Evolutionary conservation across 345 rosid species (phyloP), one percentile per base, ranked within the genome.

Genomic region (Bruguiera parviflora): DNA sequence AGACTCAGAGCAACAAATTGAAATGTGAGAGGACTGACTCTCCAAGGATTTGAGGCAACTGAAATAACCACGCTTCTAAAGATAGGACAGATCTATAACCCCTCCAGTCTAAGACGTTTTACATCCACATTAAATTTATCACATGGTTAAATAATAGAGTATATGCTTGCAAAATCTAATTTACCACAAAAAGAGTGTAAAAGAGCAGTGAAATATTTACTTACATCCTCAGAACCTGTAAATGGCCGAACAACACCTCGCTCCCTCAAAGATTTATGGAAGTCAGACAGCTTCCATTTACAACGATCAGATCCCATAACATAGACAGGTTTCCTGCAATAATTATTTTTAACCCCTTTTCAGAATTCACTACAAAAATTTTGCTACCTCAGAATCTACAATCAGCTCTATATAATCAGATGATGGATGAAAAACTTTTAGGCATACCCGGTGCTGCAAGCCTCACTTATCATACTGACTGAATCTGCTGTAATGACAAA

Each of bases 401-500:
- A 31, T 31, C 53, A 19, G 37, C 57, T 73, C 33, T 56, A 63
- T 47, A 67, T 55, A 35, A 66, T 58, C 37, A 11, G 32, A 43
- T 37, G 33, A 58, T 18, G 53, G 53, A 53, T 19, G 31, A 69
- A 55, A 53, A n/a, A 33, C 46, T 61, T 58, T 63, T 58, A 63
- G 29, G 71, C 82, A 77, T 84, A 95, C 98, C 99, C 99, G 0
- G 98, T 95, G 78, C 96, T 95, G 87, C 98, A 92, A 65, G 89
- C 96, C 80, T 95, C 99, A 43, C 99, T 95, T 71, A 95, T 84
- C 81, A 84, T 75, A 72, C 97, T 92, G 76, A 95, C 88, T 60
- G 99, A 95, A 84, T 92, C 99, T 35, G 99, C 96, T 19, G 98
- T 89, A 69, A 95, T 78, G 66, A 95, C 87, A 81, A 95, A 95